A percentile compares a stretch with the other conserved stretches of the same genome.
phyloP scores from a whole-genome alignment of 345 rosid species.

The Isatis tinctoria region DNA sequence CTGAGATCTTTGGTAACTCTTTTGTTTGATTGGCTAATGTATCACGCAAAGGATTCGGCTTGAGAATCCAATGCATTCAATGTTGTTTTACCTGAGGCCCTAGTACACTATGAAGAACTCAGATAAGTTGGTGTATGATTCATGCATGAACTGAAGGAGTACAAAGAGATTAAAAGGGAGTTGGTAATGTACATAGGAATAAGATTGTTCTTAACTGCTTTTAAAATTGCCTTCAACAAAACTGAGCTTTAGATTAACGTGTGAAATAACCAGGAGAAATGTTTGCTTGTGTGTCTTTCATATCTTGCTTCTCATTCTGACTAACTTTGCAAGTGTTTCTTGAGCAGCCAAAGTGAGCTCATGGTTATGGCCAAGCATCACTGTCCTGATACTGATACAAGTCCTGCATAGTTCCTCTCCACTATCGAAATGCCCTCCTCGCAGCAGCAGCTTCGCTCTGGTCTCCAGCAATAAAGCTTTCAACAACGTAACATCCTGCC shows the following conservation, averaged over 20 bases:
- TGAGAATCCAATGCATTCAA: conserved; percentile 26
- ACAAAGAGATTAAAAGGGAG: not conserved
- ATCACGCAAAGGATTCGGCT: not conserved
- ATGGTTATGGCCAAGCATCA: conserved; percentile 90
- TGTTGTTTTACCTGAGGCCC: not conserved
- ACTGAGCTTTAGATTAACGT: conserved; percentile 11
- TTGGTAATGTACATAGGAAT: conserved; percentile 20
- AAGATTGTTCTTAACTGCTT: conserved; percentile 1
- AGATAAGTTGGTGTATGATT: not conserved
- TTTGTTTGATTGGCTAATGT: conserved; percentile 17
- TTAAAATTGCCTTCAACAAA: conserved; percentile 20
- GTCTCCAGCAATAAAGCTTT: conserved; percentile 81
- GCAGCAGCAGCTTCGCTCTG: conserved; percentile 72
- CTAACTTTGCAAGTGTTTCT: conserved; percentile 83
- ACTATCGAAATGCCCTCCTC: conserved; percentile 84
- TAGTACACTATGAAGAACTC: not conserved
- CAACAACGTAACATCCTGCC: conserved; percentile 86
- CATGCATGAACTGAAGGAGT: not conserved
- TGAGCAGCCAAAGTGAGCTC: conserved; percentile 82
- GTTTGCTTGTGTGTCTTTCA: conserved; percentile 25
- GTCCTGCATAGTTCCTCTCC: conserved; percentile 87
- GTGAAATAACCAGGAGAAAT: not conserved
- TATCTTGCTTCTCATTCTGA: conserved; percentile 89
- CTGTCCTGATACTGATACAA: conserved; percentile 84
- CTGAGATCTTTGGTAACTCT: conserved; percentile 19